Conservation (phyloP, 1,284 basidiomycete genomes). For the Apiotrichum veenhuisii region DNA sequence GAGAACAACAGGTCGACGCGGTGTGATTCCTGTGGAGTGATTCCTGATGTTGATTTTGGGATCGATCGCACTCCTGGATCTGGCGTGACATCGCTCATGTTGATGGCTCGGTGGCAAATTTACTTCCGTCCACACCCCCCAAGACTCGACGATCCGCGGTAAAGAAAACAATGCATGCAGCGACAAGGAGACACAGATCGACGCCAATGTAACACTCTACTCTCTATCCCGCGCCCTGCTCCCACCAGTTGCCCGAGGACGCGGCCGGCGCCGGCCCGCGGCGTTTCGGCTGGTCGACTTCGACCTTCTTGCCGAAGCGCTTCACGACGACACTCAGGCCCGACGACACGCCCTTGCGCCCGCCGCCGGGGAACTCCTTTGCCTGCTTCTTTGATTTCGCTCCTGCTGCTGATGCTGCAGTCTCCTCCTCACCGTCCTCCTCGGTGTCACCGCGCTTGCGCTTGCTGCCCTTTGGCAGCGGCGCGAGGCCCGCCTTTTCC, state of each 20-base stretch:
- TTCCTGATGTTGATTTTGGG: too few relatives aligned
- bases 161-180: background rate
- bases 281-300: constrained; percentile 17
- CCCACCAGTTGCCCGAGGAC: constrained; percentile 16
- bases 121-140: background rate
- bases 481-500: constrained; percentile 28
- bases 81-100: background rate
- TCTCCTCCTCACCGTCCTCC: constrained; percentile 31
- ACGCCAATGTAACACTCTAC: background rate
- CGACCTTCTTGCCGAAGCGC: constrained; percentile 36
- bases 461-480: constrained; percentile 16
- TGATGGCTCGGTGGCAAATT: background rate
- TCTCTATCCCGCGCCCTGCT: constrained; percentile 11
- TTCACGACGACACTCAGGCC: constrained; percentile 63
- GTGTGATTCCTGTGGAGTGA: too few relatives aligned
- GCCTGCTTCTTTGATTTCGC: constrained; percentile 27
- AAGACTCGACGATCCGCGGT: background rate
- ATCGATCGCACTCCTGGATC: too few relatives aligned
- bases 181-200: background rate
- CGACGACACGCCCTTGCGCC: constrained; percentile 65
- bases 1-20: background rate
- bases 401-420: constrained; percentile 26
- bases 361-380: constrained; percentile 55
- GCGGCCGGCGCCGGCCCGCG: constrained; percentile 12
- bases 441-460: constrained; percentile 26